Evolutionary conservation across 371 early-diverging fungal genomes (phyloP), one percentile per base, ranked within the genome.

Genomic region (Chytridium lagenaria): DNA sequence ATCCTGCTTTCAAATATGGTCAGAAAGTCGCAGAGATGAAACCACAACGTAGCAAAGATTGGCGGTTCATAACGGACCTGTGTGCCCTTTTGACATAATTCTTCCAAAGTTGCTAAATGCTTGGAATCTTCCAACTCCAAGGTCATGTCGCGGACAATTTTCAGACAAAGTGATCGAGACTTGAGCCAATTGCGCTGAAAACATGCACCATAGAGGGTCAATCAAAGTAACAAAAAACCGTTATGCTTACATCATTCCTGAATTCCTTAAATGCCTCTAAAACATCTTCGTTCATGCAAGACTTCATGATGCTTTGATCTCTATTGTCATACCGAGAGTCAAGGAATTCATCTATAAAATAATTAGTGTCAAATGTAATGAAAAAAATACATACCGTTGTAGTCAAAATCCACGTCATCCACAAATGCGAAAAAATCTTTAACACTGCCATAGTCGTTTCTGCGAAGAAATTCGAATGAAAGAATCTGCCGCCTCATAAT

Each of bases 401-500:
- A 66, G 39, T 28, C 66, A 52, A 50, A 69, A 38, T 75, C 71
- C 7, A 59, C 16, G 1, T 28, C 38, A 28, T n/a, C 64, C 31
- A 68, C 19, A 30, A 31, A 68, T n/a, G 15, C 51, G 3, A 38
- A 3, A 38, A 75, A 50, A 26, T 72, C 69, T 65, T 63, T 52
- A 40, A 66, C 26, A 40, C 33, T 59, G 28, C 16, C 23, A 37
- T 50, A 61, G 19, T 28, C 40, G 31, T 72, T 73, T 31, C 75
- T 59, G 28, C 65, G 30, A 49, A 83, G n/a, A 2, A 78, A 15
- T 40, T 80, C 77, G 23, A 72, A 33, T 12, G 75, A 71, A 26
- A 71, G 50, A 1, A 78, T 44, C 59, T 83, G 84, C 22, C 77
- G 51, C 39, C 66, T 55, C 23, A 71, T 77, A 19, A 80, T 61